Base-by-base conservation (phyloP, 2,329 filamentous ascomycete species). In the Lasiodiplodia sp. region DNA sequence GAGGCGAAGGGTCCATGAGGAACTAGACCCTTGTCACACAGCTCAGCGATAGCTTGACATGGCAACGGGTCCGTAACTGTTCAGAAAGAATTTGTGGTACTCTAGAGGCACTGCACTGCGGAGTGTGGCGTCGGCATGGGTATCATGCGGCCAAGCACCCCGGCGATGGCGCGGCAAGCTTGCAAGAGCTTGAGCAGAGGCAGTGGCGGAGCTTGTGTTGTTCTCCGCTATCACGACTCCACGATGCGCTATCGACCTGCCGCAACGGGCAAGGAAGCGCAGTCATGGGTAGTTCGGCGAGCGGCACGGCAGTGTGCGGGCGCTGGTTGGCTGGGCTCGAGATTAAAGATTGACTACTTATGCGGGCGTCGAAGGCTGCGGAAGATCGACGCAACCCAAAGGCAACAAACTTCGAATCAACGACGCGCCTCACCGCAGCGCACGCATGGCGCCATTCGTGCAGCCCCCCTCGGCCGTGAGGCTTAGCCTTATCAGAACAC, bases 321-420 rank as follows among this genome's bases (percentile, higher is more conserved):
- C 34, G 38, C 37, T 66, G 37, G 47, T 56, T 58, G 53, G 21
- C 38, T 38, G 38, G 28, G 38, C 53, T 37, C 44, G 53, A 67
- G 64, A 63, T 63, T 63, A 49, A 63, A 34, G 28, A 28, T 28
- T 28, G 28, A 4, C 28, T 28, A 28, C 40, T 63, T 28, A 63
- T 63, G 58, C 58, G 40, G 47, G 58, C 25, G 53, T 44, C 44
- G 40, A 67, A 67, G 64, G 64, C 51, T 67, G 64, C 64, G 53
- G 64, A 67, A 67, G 64, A 67, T 67, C 64, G 64, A 67, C 64
- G 58, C 55, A 57, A 58, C 52, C 64, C 64, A 57, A 57, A 67
- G 64, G 40, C 53, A 58, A 58, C 56, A 40, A 53, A 49, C 38
- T 37, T 66, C 52, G 64, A 56, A 44, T 67, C 52, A 49, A 57